These are phyloP conservation scores for Zymoseptoria crescenta DNA, from an alignment of 2,329 filamentous ascomycete species.

Conservation along the genomic window DNA sequence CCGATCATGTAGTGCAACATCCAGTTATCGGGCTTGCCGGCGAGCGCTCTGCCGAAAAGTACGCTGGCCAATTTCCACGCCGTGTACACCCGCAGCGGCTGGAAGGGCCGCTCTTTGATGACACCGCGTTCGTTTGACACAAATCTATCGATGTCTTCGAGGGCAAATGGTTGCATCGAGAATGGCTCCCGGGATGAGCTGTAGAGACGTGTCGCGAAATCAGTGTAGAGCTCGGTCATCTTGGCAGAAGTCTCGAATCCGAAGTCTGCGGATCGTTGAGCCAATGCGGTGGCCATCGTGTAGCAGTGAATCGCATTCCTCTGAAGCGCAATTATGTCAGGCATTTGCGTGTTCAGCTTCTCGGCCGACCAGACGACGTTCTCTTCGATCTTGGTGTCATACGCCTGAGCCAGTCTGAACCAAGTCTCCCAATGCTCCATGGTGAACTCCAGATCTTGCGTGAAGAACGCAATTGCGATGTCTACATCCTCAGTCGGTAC, in stretches of 20 bases:
- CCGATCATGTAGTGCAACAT: conserved; percentile 61
- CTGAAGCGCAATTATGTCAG: conserved; percentile 67
- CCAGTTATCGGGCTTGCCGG: conserved; percentile 55
- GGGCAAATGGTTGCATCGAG: conserved; percentile 57
- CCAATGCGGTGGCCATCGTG: conserved; percentile 58
- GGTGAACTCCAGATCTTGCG: conserved; percentile 75
- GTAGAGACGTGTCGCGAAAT: conserved; percentile 63
- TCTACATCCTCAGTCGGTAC: conserved; percentile 78
- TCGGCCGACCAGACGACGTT: conserved; percentile 81
- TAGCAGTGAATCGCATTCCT: conserved; percentile 75
- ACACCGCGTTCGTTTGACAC: conserved; percentile 38
- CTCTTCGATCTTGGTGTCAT: conserved; percentile 82
- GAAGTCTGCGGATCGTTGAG: conserved; percentile 49
- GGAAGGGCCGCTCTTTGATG: conserved; percentile 52
- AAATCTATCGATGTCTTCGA: conserved; percentile 55
- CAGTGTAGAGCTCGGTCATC: conserved; percentile 58
- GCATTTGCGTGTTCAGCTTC: conserved; percentile 77
- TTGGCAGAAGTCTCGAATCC: conserved; percentile 47
- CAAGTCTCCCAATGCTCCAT: conserved; percentile 81
- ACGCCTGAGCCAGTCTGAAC: conserved; percentile 80
- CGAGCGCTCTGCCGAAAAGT: conserved; percentile 53
- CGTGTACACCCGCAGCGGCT: conserved; percentile 50
- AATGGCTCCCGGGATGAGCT: conserved; percentile 61
- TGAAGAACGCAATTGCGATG: conserved; percentile 69
- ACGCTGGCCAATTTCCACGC: conserved; percentile 58